Conservation (phyloP, 352 stramenopile species). For the Pythium guiyangense region DNA sequence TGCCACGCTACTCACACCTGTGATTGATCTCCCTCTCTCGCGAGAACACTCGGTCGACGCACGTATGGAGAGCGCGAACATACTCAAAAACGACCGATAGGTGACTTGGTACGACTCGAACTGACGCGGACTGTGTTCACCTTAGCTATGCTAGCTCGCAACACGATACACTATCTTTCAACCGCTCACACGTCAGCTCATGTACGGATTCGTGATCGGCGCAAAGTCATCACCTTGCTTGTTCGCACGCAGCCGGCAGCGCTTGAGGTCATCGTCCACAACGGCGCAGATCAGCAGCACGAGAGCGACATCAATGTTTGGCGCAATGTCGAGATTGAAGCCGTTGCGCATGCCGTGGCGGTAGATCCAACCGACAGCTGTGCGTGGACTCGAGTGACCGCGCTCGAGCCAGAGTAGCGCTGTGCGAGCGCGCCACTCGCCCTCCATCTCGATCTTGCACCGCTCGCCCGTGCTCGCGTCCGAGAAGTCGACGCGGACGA, state of each 20-base stretch:
- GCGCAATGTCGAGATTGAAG: constrained; percentile 4
- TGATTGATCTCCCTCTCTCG: too few relatives aligned
- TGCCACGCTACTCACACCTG: too few relatives aligned
- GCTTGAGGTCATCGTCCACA: constrained; percentile 2
- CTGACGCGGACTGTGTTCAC: too few relatives aligned
- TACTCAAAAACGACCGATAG: too few relatives aligned
- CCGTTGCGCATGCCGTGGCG: neutral
- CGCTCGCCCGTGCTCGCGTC: neutral
- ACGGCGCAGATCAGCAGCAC: constrained; percentile 1
- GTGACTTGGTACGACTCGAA: too few relatives aligned
- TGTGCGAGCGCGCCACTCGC: neutral
- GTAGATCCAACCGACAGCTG: neutral
- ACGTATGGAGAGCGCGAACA: too few relatives aligned
- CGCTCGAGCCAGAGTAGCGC: constrained; percentile 1
- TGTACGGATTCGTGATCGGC: too few relatives aligned
- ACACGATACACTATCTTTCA: too few relatives aligned
- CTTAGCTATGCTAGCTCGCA: too few relatives aligned
- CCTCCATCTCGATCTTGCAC: constrained; percentile 5
- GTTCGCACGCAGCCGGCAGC: too few relatives aligned
- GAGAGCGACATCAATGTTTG: constrained; percentile 1
- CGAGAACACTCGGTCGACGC: too few relatives aligned
- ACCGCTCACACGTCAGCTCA: too few relatives aligned
- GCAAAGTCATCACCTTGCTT: neutral
- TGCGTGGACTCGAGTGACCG: neutral
- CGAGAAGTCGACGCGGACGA: neutral